phyloP scores from a whole-genome alignment of 2,329 filamentous ascomycete genomes.

The Cladosporium oxysporum region DNA sequence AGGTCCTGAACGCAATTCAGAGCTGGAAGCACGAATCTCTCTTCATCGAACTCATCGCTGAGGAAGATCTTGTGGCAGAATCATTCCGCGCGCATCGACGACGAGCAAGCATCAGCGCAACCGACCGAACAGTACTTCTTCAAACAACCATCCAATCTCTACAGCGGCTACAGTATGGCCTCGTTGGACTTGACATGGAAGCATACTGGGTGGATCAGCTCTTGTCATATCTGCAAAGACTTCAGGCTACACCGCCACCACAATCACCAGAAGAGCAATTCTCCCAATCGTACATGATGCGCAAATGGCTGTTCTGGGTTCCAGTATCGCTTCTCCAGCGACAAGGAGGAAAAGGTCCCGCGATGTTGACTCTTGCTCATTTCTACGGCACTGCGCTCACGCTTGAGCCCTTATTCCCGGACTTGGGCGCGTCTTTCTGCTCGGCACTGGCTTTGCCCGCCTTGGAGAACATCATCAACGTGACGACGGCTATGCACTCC shows the following conservation, averaged over 20 bases:
- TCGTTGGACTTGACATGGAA: constrained; percentile 49
- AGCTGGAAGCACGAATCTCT: constrained; percentile 84
- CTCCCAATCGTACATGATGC: constrained; percentile 80
- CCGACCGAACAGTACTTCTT: constrained; percentile 36
- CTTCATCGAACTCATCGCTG: constrained; percentile 77
- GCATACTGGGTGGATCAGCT: constrained; percentile 52
- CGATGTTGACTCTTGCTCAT: constrained; percentile 82
- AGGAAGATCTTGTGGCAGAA: constrained; percentile 56
- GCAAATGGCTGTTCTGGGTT: constrained; percentile 95
- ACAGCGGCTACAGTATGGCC: constrained; percentile 46
- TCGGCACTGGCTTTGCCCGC: constrained; percentile 69
- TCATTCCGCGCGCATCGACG: constrained; percentile 25
- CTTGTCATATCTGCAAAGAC: constrained; percentile 48
- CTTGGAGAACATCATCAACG: constrained; percentile 81
- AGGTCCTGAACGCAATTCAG: constrained; percentile 91
- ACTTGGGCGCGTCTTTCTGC: constrained; percentile 83
- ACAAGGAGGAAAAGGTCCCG: constrained; percentile 72
- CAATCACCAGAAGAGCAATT: constrained; percentile 76
- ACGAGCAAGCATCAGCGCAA: constrained; percentile 25
- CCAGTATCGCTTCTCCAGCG: constrained; percentile 81
- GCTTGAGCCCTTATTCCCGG: constrained; percentile 87
- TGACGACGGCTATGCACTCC: constrained; percentile 66
- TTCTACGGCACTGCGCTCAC: constrained; percentile 87
- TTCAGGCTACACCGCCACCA: constrained; percentile 44
- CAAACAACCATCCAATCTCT: constrained; percentile 45